Conservation (phyloP, 2,329 filamentous ascomycete genomes). For the Paraconiothyrium sp. region DNA sequence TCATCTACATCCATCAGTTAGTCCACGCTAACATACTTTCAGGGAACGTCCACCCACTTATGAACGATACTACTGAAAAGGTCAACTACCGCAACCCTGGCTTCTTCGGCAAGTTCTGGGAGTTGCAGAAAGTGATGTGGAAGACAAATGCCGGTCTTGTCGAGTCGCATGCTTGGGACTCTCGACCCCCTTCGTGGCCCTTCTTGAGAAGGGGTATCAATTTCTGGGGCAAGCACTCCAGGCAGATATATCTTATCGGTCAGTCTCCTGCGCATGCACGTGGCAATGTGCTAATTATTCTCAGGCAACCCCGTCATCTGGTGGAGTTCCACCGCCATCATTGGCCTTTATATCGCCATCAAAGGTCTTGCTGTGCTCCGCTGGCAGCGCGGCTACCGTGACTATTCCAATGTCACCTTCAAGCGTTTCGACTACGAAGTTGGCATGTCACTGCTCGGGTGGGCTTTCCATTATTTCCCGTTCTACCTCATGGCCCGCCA, state of each 20-base stretch:
- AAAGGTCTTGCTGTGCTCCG: constrained; percentile 87
- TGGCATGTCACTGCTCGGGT: constrained; percentile 87
- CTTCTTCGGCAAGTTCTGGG: constrained; percentile 98
- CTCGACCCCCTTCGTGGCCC: constrained; percentile 91
- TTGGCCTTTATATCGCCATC: constrained; percentile 80
- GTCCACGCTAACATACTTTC: not conserved
- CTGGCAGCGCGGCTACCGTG: constrained; percentile 92
- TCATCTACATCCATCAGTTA: not conserved
- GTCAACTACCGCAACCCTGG: constrained; percentile 95
- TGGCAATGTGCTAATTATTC: not conserved
- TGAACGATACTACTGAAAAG: constrained; percentile 75
- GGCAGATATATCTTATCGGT: constrained; percentile 92
- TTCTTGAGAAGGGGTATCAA: constrained; percentile 94
- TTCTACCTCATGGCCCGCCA: constrained; percentile 99
- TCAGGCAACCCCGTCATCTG: constrained; percentile 75
- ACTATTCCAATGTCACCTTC: constrained; percentile 84
- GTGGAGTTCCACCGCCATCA: constrained; percentile 85
- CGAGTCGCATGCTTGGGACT: constrained; percentile 98
- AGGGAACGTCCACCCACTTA: constrained; percentile 10
- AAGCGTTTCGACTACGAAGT: constrained; percentile 99
- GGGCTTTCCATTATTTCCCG: constrained; percentile 98
- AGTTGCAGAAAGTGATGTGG: constrained; percentile 99
- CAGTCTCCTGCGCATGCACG: constrained; percentile 59
- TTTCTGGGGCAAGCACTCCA: constrained; percentile 82
- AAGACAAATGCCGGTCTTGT: constrained; percentile 95